Evolutionary conservation across 306 rosid species (phyloP).

Genomic region (Acmispon strigosus): DNA sequence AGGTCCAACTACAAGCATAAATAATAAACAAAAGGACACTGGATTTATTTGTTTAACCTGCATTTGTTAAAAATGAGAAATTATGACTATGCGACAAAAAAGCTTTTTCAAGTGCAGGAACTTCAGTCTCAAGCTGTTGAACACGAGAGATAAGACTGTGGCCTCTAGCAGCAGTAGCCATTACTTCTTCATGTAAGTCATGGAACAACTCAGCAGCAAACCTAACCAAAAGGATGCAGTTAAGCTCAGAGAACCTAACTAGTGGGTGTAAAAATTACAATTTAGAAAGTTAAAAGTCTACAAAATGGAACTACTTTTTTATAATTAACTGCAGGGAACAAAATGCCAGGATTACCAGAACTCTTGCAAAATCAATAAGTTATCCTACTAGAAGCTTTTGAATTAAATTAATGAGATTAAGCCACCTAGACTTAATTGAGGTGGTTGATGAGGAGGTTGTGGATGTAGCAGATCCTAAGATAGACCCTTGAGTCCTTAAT

Average conservation of each 20-base stretch:
- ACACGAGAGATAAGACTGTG: constrained; percentile 76
- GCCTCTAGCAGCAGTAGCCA: constrained; percentile 83
- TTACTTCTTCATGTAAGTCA: constrained; percentile 91
- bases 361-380: neutral
- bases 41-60: constrained; percentile 48
- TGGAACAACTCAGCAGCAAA: constrained; percentile 98
- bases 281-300: neutral
- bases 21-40: constrained; percentile 3
- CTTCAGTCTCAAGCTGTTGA: constrained; percentile 93
- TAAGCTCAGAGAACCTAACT: constrained; percentile 5
- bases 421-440: neutral
- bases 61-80: constrained; percentile 45
- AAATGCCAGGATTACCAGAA: neutral
- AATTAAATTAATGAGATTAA: neutral
- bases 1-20: neutral
- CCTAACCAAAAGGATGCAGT: constrained; percentile 35
- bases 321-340: neutral
- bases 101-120: constrained; percentile 82
- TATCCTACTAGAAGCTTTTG: neutral
- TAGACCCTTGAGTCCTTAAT: constrained; percentile 2
- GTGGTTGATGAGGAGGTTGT: neutral
- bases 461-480: neutral
- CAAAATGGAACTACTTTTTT: neutral
- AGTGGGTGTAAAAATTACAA: neutral
- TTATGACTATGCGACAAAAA: constrained; percentile 65